A percentile compares a stretch with the other conserved stretches of the same genome.
phyloP scores from a whole-genome alignment of 805 yeast genomes.

The Sugiyamaella valdiviana region DNA sequence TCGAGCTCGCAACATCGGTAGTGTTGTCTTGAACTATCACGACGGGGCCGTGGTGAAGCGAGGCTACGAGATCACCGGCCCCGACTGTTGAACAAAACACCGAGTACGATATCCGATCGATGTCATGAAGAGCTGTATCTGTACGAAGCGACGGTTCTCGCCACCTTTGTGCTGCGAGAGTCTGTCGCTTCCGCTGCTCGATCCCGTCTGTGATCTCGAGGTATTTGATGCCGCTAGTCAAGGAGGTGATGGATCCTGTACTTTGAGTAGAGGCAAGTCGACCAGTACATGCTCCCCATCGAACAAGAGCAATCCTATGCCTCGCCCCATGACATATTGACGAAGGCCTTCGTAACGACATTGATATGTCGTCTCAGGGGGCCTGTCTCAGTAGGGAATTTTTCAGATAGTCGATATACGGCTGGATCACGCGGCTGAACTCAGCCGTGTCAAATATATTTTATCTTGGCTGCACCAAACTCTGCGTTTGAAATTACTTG shows the following conservation, averaged over 20 bases:
- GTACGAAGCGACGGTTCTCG: neutral
- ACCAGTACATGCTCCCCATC: neutral
- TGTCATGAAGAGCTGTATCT: neutral
- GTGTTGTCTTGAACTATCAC: conserved; percentile 1
- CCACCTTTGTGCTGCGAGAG: neutral
- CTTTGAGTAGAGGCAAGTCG: neutral
- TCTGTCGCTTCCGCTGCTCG: neutral
- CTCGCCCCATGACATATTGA: no score
- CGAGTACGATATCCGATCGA: neutral
- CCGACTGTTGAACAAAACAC: neutral
- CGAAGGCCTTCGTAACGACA: no score
- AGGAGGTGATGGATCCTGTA: neutral
- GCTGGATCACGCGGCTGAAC: no score
- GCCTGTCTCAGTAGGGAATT: no score
- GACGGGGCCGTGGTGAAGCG: conserved; percentile 5
- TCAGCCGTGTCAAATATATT: no score
- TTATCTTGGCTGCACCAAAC: no score
- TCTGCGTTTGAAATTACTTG: no score
- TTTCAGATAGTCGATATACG: no score
- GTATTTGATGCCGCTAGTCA: neutral
- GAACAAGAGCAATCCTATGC: no score
- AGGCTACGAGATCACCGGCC: conserved; percentile 5
- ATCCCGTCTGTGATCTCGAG: neutral
- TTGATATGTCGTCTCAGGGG: no score
- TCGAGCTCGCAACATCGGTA: neutral